These are phyloP conservation scores for Kwoniella sp. DNA, from an alignment of 768 basidiomycete genomes.

Conservation along the genomic window DNA sequence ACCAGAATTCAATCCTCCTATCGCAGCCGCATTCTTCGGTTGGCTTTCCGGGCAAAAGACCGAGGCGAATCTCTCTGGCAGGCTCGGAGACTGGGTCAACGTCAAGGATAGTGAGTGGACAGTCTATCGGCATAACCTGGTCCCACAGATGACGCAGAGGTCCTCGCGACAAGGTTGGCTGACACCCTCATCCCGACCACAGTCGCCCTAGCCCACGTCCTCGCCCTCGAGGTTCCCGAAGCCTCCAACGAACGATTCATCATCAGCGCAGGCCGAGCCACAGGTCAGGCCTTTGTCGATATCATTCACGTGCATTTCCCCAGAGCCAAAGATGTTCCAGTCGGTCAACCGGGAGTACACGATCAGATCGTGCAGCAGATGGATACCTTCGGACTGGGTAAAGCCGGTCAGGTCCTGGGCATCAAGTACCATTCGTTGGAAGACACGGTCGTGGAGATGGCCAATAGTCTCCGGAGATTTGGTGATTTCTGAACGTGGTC, in stretches of 20 bases:
- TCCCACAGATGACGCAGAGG: background rate
- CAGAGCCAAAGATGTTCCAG: slow-evolving; percentile 28
- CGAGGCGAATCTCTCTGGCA: slow-evolving; percentile 36
- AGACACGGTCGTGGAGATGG: slow-evolving; percentile 29
- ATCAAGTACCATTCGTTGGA: slow-evolving; percentile 30
- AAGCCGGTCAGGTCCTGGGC: slow-evolving; percentile 36
- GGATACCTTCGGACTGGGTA: slow-evolving; percentile 25
- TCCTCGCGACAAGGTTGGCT: no score
- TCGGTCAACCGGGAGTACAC: slow-evolving; percentile 18
- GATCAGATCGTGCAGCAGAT: slow-evolving; percentile 19
- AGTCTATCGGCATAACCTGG: no score
- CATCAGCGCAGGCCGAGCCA: slow-evolving; percentile 47
- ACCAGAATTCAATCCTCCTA: background rate
- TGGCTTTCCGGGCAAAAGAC: slow-evolving; percentile 42
- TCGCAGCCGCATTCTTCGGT: slow-evolving; percentile 28
- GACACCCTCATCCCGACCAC: no score
- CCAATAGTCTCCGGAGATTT: slow-evolving; percentile 32
- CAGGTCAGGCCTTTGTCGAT: slow-evolving; percentile 40
- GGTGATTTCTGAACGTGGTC: background rate
- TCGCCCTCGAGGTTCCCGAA: slow-evolving; percentile 56
- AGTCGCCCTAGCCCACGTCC: slow-evolving; percentile 57
- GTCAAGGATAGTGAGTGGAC: slow-evolving; percentile 30
- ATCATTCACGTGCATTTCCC: slow-evolving; percentile 26
- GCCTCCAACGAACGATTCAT: slow-evolving; percentile 62
- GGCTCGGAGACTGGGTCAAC: slow-evolving; percentile 39